Evolutionary conservation across 108 stramenopile species (phyloP).

Genomic region (Parietichytrium sp.): DNA sequence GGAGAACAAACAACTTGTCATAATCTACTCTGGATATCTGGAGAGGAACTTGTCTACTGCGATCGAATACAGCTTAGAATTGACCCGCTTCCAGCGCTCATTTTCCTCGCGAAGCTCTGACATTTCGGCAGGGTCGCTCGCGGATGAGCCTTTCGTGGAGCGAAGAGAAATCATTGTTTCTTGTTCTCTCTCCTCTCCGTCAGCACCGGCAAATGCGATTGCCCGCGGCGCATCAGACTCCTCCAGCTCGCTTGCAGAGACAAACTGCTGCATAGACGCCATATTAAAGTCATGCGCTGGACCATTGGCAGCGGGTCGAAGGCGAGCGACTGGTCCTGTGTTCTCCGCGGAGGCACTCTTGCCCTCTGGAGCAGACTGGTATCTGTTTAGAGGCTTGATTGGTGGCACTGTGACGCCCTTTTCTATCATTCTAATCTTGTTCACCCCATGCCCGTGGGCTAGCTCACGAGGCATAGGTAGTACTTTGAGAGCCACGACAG

Average conservation of each 20-base stretch:
- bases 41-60: not conserved
- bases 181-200: not conserved
- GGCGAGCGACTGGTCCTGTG: not conserved
- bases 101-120: not conserved
- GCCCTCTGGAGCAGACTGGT: not conserved
- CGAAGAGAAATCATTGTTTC: too few relatives aligned
- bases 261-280: not conserved
- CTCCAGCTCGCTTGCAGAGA: not conserved
- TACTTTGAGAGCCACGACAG: not conserved
- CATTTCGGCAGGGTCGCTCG: not conserved
- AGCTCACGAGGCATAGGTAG: conserved; percentile 24
- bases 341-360: not conserved
- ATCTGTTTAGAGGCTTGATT: not conserved
- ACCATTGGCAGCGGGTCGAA: not conserved
- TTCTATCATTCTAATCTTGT: not conserved
- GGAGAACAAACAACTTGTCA: too few relatives aligned
- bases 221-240: not conserved
- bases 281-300: not conserved
- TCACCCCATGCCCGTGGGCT: not conserved
- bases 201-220: not conserved
- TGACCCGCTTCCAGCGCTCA: not conserved
- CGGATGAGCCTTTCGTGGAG: too few relatives aligned
- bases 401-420: conserved; percentile 2
- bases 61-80: not conserved
- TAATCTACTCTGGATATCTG: too few relatives aligned